Evolutionary conservation across 2,329 filamentous ascomycete genomes (phyloP).

Genomic region (Graphium sp.): DNA sequence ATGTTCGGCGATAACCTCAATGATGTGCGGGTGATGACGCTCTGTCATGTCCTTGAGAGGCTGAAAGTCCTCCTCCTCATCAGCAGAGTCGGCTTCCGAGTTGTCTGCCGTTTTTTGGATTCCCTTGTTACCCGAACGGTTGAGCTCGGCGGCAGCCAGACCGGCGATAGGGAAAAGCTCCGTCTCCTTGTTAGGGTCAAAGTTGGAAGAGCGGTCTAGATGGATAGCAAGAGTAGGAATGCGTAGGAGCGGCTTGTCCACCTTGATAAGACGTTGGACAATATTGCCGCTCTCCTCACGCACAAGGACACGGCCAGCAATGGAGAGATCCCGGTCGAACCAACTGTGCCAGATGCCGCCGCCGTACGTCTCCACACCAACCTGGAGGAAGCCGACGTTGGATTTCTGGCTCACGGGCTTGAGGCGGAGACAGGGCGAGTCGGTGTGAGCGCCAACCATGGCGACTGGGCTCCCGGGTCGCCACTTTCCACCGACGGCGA

Average conservation of each 20-base stretch:
- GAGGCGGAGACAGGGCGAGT: conserved; percentile 79
- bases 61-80: conserved; percentile 38
- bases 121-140: conserved; percentile 44
- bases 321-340: conserved; percentile 89
- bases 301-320: conserved; percentile 79
- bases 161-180: conserved; percentile 90
- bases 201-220: conserved; percentile 69
- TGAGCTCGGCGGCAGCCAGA: conserved; percentile 73
- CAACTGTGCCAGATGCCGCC: conserved; percentile 96
- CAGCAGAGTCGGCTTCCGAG: conserved; percentile 15
- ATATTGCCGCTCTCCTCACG: conserved; percentile 57
- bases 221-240: conserved; percentile 93
- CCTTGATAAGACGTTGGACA: conserved; percentile 71
- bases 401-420: conserved; percentile 90
- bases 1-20: conserved; percentile 71
- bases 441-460: conserved; percentile 92
- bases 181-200: conserved; percentile 92
- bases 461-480: conserved; percentile 76
- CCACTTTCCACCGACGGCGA: conserved; percentile 83
- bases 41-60: conserved; percentile 64
- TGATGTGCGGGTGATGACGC: conserved; percentile 75
- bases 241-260: conserved; percentile 77
- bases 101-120: conserved; percentile 24
- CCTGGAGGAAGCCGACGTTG: conserved; percentile 75
- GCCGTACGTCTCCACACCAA: conserved; percentile 93